Conservation (phyloP, 352 stramenopile genomes). For the Blastocystis sp. region DNA sequence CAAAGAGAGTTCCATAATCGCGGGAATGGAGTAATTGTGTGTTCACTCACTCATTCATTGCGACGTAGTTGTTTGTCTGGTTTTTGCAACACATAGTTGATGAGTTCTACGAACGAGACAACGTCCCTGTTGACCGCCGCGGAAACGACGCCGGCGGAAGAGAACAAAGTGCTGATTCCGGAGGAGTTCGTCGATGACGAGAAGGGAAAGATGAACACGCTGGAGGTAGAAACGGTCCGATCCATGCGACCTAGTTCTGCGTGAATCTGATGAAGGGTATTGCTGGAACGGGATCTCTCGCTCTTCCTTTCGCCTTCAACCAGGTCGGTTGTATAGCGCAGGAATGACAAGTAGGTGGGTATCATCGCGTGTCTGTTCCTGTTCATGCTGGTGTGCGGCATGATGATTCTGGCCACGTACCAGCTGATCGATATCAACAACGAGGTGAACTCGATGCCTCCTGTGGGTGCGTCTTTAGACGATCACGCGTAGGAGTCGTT, state of each 20-base stretch:
- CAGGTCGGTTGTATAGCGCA: not conserved
- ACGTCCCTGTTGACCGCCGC: not conserved
- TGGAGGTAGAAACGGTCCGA: not conserved
- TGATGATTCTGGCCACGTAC: constrained; percentile 51
- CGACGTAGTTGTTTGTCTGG: too few relatives aligned
- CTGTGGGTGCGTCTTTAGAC: not conserved
- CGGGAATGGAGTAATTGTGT: too few relatives aligned
- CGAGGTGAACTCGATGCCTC: constrained; percentile 9
- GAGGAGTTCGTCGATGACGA: constrained; percentile 38
- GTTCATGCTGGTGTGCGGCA: constrained; percentile 37
- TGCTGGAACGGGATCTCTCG: constrained; percentile 50
- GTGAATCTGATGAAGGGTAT: constrained; percentile 57
- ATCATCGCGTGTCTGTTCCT: constrained; percentile 38
- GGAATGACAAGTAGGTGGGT: not conserved
- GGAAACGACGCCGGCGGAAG: not conserved
- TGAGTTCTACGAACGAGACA: constrained; percentile 16
- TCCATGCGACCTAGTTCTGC: constrained; percentile 19
- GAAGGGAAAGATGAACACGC: constrained; percentile 55
- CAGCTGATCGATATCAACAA: constrained; percentile 45
- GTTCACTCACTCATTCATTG: too few relatives aligned
- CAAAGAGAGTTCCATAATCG: too few relatives aligned
- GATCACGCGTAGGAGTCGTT: not conserved
- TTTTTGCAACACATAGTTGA: not conserved
- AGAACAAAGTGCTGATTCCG: not conserved
- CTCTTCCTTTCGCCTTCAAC: constrained; percentile 48